Base-by-base conservation (phyloP, 345 rosid species). In the Populus simonii region DNA sequence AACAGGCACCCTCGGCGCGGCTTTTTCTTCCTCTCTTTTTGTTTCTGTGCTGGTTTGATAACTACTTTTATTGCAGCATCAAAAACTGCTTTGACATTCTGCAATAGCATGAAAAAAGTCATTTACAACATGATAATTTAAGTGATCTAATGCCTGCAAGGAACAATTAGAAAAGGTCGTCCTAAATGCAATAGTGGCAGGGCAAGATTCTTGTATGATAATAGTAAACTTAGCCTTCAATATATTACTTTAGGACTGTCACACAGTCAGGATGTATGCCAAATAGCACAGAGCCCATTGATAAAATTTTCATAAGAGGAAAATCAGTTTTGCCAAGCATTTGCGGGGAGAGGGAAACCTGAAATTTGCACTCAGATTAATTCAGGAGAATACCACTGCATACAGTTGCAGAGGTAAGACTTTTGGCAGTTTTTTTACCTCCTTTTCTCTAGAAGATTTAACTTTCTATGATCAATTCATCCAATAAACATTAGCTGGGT, bases 51-150 rank as follows among this genome's bases (percentile, higher is more conserved):
- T 8, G 99, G 96, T 81, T 89, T 93, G 79, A 96, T 90, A 17
- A 96, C 99, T 72, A 93, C 96, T 85, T 83, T 93, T 86, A 96
- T 93, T 27, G 99, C 97, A 15, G 93, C 91, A 87, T 96, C 99
- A 86, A 96, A 96, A 59, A 93, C 94, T 71, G 93, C 94, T 86
- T 96, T 96, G 79, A 92, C 97, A 82, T 96, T 93, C 99, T 96
- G 87, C 84, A 88, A 77, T 25, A 72, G 11, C 23, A 68, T 5
- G 18, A 61, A 55, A 75, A 77, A 45, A 33, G 47, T 70, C 55
- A 43, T 38, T 59, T 59, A 59, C 29, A 59, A 23, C 65, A 23
- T 59, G 65, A 23, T 59, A 59, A 10, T 59, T 23, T 10, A 65
- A 68, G 71, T 62, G n/a, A 71, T 82, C 65, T 49, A 31, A 9